phyloP scores from a whole-genome alignment of 192 early-diverging fungal genomes.

The Gigaspora rosea region DNA sequence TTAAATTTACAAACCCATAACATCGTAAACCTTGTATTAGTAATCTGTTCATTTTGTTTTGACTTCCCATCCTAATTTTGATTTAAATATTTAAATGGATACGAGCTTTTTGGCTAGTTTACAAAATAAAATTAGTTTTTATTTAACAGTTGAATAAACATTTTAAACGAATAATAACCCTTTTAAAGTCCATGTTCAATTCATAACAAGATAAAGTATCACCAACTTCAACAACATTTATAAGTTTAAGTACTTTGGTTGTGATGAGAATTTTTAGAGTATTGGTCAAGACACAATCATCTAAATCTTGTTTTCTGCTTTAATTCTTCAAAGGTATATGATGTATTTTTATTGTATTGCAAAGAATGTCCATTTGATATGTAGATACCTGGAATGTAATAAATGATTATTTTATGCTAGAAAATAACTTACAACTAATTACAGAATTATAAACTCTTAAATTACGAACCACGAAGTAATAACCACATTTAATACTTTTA shows the following conservation, averaged over 20 bases:
- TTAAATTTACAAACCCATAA: slow-evolving; percentile 71
- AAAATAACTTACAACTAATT: too few species aligned
- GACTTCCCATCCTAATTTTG: slow-evolving; percentile 88
- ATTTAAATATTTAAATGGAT: slow-evolving; percentile 88
- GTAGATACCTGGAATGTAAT: slow-evolving; percentile 60
- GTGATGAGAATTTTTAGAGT: slow-evolving; percentile 80
- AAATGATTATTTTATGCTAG: too few species aligned
- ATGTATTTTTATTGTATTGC: slow-evolving; percentile 88
- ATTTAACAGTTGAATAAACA: not conserved
- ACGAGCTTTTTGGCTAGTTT: slow-evolving; percentile 79
- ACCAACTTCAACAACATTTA: slow-evolving; percentile 54
- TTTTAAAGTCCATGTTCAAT: slow-evolving; percentile 81
- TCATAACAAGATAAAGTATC: slow-evolving; percentile 62
- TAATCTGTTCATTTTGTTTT: slow-evolving; percentile 74
- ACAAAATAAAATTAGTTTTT: not conserved
- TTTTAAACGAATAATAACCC: slow-evolving; percentile 33
- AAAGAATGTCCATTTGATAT: slow-evolving; percentile 94
- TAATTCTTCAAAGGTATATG: slow-evolving; percentile 78
- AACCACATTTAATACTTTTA: slow-evolving; percentile 50
- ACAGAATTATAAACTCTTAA: not conserved
- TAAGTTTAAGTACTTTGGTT: slow-evolving; percentile 72
- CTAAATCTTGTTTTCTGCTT: slow-evolving; percentile 67
- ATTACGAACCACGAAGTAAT: slow-evolving; percentile 65
- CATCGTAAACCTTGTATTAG: slow-evolving; percentile 82
- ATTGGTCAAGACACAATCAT: slow-evolving; percentile 57